Evolutionary conservation across 2,329 filamentous ascomycete species (phyloP).

Genomic region (Verticillium nonalfalfae): DNA sequence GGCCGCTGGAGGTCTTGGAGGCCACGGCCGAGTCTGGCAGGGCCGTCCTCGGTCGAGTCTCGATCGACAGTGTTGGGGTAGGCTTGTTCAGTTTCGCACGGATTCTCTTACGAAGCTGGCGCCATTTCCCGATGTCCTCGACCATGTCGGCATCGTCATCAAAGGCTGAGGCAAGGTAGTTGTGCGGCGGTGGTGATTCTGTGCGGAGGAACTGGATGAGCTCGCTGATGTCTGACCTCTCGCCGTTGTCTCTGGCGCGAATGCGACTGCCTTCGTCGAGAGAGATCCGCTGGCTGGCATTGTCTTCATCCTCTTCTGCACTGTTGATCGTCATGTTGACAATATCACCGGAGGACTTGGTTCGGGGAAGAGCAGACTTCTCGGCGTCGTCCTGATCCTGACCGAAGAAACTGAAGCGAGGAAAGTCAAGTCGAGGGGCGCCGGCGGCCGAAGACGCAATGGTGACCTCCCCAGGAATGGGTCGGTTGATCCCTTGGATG

Average conservation of each 20-base stretch:
- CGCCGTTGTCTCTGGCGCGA: constrained; percentile 10
- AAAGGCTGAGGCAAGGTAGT: constrained; percentile 15
- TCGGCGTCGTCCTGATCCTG: constrained; percentile 5
- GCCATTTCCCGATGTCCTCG: constrained; percentile 30
- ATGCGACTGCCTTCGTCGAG: neutral
- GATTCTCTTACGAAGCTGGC: constrained; percentile 32
- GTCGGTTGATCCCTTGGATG: neutral
- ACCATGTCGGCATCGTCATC: constrained; percentile 14
- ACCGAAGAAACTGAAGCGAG: constrained; percentile 9
- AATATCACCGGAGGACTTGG: constrained; percentile 10
- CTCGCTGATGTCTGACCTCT: constrained; percentile 8
- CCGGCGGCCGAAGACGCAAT: constrained; percentile 8
- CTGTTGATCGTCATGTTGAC: constrained; percentile 5
- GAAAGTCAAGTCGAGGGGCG: constrained; percentile 9
- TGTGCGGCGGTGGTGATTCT: constrained; percentile 4
- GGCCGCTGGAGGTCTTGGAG: constrained; percentile 44
- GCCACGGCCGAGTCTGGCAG: constrained; percentile 52
- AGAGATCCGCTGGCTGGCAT: constrained; percentile 3
- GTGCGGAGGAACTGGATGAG: constrained; percentile 11
- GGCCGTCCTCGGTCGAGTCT: constrained; percentile 17
- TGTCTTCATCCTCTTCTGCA: neutral
- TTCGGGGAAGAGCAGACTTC: constrained; percentile 5
- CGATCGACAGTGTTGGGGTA: constrained; percentile 14
- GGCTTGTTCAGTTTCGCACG: constrained; percentile 2
- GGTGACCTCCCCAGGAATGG: constrained; percentile 6